Evolutionary conservation across 129 eudicot species (phyloP).

Genomic region (Helichrysum umbraculigerum): DNA sequence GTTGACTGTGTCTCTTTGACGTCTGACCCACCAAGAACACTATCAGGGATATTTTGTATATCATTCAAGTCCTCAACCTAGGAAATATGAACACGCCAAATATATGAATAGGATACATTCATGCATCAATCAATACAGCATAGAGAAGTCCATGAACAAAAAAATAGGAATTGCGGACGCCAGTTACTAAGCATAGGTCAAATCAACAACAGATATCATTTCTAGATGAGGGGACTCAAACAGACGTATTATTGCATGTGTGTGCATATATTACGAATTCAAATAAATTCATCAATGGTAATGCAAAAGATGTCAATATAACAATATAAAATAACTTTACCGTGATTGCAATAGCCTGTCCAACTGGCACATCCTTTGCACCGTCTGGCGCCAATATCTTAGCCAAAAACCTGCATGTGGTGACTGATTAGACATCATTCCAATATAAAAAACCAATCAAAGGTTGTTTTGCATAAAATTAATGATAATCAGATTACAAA

Average conservation of each 20-base stretch:
- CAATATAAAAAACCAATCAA: constrained; percentile 5
- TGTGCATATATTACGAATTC: neutral
- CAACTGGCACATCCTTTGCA: constrained; percentile 92
- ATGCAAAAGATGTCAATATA: constrained; percentile 14
- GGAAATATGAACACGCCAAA: constrained; percentile 13
- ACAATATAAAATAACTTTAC: constrained; percentile 36
- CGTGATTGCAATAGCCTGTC: constrained; percentile 93
- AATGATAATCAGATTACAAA: constrained; percentile 8
- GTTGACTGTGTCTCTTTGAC: constrained; percentile 49
- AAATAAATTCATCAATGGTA: neutral
- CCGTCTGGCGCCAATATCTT: constrained; percentile 89
- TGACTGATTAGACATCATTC: constrained; percentile 9
- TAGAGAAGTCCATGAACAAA: neutral
- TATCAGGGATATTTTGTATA: constrained; percentile 67
- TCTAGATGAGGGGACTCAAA: neutral
- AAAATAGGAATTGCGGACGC: neutral
- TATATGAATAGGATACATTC: constrained; percentile 10
- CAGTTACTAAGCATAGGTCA: neutral
- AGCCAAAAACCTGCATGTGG: constrained; percentile 70
- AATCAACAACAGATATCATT: neutral
- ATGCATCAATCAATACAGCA: neutral
- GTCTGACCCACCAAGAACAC: constrained; percentile 52
- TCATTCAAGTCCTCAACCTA: constrained; percentile 81
- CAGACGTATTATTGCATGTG: neutral
- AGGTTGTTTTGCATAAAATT: neutral